phyloP scores from a whole-genome alignment of 805 yeast species.

The Cyberlindnera misumaiensis region DNA sequence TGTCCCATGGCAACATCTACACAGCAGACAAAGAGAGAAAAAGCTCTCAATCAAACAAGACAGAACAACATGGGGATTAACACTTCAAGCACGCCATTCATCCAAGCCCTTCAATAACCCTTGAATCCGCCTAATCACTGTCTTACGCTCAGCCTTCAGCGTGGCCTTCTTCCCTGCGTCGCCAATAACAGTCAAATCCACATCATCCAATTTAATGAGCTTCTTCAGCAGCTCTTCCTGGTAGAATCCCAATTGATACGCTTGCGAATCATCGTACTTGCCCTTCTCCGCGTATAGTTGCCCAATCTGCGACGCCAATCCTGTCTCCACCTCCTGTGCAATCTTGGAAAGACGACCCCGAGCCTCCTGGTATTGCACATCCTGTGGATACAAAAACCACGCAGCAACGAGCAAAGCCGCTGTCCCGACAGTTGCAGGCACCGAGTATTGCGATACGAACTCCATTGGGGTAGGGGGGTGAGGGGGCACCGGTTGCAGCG shows the following conservation, averaged over 20 bases:
- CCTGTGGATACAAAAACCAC: too few relatives aligned
- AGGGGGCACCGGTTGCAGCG: too few relatives aligned
- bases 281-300: conserved; percentile 4
- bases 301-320: conserved; percentile 5
- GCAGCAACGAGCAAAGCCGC: too few relatives aligned
- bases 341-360: too few relatives aligned
- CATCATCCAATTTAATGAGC: conserved; percentile 58
- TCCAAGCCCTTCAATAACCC: conserved; percentile 1
- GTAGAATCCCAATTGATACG: conserved; percentile 48
- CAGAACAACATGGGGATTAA: too few relatives aligned
- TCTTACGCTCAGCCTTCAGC: conserved; percentile 53
- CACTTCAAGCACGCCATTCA: neutral
- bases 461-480: too few relatives aligned
- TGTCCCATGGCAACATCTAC: too few relatives aligned
- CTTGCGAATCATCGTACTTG: neutral
- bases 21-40: too few relatives aligned
- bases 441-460: too few relatives aligned
- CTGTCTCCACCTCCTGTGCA: neutral
- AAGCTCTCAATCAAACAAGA: too few relatives aligned
- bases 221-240: conserved; percentile 65
- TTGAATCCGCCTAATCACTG: conserved; percentile 54
- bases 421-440: too few relatives aligned
- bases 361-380: too few relatives aligned
- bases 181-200: conserved; percentile 32
- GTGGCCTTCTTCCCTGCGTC: conserved; percentile 36